Base-by-base conservation (phyloP, 768 basidiomycete species). In the Lactifluus volemus region DNA sequence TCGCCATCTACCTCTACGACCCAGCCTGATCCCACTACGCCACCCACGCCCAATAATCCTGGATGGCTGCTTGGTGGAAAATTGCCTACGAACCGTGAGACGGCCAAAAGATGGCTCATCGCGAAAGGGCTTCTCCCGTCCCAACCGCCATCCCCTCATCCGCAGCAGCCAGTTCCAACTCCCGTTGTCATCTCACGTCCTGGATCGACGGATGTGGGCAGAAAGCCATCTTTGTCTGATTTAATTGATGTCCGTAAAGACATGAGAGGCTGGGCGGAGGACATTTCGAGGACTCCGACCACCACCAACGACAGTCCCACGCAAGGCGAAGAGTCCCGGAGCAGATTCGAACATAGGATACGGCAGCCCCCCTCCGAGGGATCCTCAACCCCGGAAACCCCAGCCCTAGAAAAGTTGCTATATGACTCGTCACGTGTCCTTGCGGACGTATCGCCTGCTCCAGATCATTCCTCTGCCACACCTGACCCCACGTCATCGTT, bases 91-190 rank as follows among this genome's bases (percentile, higher is more conserved):
- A 89, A 82, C 19, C 77, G 88, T 19, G 85, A 88, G 55, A 89
- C 84, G 25, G 89, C 91, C 29, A 86, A 84, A 71, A 88, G 86
- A 67, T 92, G 89, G 89, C 71, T 91, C 48, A 86, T 76, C 65
- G 82, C 71, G 49, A 84, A 83, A 70, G 84, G 80, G 69, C 74
- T 80, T 21, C 81, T 82, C 60, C 73, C 79, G 7, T 74, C 80
- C 2, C 76, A 75, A 38, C 39, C 55, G 47, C 17, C 64, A 60
- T 36, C 59, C 42, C 56, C 65, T 5, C 51, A 39, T 39, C n/a
- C 61, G 19, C 65, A 64, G 53, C 49, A 52, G 30, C 55, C 65
- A 30, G 69, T 75, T 17, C 66, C 73, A 15, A 68, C 72, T 30
- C 63, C 74, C 32, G 64, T 71, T 71, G 66, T 68, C 61, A 66